A percentile compares a stretch with the other conserved stretches of the same genome.
phyloP scores from a whole-genome alignment of 2,329 filamentous ascomycete genomes.

The Lasiodiplodia citricola region DNA sequence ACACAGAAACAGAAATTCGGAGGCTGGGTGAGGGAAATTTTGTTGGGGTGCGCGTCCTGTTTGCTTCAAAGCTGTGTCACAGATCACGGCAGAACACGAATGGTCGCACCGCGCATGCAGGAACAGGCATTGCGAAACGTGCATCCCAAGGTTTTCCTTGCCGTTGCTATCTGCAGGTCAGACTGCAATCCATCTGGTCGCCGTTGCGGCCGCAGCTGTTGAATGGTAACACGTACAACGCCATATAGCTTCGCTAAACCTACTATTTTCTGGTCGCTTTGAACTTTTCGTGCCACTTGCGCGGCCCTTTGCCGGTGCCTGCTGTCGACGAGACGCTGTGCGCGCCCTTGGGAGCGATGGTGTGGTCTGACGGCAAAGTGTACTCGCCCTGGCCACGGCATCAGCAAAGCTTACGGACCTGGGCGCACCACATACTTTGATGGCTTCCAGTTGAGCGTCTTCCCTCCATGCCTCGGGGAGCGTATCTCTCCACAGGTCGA shows the following conservation, averaged over 20 bases:
- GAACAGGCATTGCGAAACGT: slow-evolving; percentile 25
- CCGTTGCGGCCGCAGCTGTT: slow-evolving; percentile 19
- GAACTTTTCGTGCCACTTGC: slow-evolving; percentile 50
- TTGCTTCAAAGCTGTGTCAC: slow-evolving; percentile 17
- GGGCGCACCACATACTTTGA: slow-evolving; percentile 30
- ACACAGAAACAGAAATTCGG: neutral
- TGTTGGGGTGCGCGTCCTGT: slow-evolving; percentile 14
- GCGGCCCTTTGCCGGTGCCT: slow-evolving; percentile 35
- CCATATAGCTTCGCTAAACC: slow-evolving; percentile 15
- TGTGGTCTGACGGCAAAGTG: slow-evolving; percentile 40
- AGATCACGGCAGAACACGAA: slow-evolving; percentile 14
- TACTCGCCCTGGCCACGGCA: slow-evolving; percentile 32
- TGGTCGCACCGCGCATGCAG: slow-evolving; percentile 20
- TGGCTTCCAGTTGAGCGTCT: slow-evolving; percentile 39
- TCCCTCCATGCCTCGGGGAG: slow-evolving; percentile 46
- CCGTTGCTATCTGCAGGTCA: slow-evolving; percentile 12
- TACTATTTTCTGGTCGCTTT: slow-evolving; percentile 16
- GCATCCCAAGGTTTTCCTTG: slow-evolving; percentile 15
- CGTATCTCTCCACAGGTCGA: slow-evolving; percentile 44
- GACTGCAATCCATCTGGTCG: slow-evolving; percentile 10
- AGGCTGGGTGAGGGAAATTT: slow-evolving; percentile 16
- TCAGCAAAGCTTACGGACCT: neutral
- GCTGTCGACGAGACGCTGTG: slow-evolving; percentile 15
- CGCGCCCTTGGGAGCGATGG: slow-evolving; percentile 37
- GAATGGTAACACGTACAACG: slow-evolving; percentile 15